phyloP scores from a whole-genome alignment of 2,329 filamentous ascomycete species.

The Parafenestella ontariensis region DNA sequence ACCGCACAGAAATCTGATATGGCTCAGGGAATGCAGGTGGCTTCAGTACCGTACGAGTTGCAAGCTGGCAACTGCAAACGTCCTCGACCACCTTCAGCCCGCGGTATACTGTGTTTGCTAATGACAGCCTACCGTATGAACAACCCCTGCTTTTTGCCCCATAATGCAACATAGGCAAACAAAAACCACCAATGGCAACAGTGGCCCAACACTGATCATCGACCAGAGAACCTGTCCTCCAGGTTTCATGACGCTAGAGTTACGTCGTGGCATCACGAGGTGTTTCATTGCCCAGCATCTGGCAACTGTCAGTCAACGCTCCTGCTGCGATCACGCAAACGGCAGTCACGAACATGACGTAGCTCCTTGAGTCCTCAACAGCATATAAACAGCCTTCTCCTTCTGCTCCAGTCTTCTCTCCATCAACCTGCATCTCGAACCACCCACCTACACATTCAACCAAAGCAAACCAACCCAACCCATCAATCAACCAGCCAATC shows the following conservation, averaged over 20 bases:
- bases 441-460: slow-evolving; percentile 14
- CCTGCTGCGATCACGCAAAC: slow-evolving; percentile 8
- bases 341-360: slow-evolving; percentile 33
- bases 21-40: too few species aligned
- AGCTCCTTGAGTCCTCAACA: slow-evolving; percentile 7
- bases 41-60: too few species aligned
- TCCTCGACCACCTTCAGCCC: not conserved
- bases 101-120: not conserved
- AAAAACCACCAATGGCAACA: slow-evolving; percentile 7
- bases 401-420: slow-evolving; percentile 5
- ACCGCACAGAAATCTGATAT: too few species aligned
- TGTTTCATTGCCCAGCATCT: slow-evolving; percentile 5
- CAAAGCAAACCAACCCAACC: not conserved
- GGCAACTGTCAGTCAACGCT: slow-evolving; percentile 7
- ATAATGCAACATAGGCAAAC: slow-evolving; percentile 8
- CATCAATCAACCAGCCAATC: slow-evolving; percentile 32
- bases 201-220: not conserved
- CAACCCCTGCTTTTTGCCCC: slow-evolving; percentile 12
- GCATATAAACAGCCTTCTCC: slow-evolving; percentile 30
- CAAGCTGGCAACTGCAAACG: not conserved
- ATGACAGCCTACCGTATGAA: not conserved
- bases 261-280: slow-evolving; percentile 6
- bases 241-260: slow-evolving; percentile 9
- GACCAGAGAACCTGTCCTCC: not conserved
- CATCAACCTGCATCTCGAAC: slow-evolving; percentile 26